These are phyloP conservation scores for Stipa capillata DNA, from an alignment of 176 grass and related monocot genomes.

Conservation along the genomic window DNA sequence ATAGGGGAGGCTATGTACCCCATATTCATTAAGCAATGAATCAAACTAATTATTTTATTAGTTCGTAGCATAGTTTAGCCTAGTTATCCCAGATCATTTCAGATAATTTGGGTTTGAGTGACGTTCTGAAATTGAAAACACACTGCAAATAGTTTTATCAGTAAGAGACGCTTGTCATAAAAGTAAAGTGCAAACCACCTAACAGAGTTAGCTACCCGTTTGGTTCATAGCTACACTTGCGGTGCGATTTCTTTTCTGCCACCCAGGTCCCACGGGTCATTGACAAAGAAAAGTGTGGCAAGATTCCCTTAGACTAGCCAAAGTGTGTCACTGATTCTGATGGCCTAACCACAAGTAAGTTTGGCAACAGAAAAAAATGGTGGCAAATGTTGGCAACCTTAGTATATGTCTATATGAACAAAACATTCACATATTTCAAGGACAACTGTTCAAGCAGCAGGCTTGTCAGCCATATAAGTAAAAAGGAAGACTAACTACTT, in stretches of 20 bases:
- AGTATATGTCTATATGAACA: background rate
- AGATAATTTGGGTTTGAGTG: background rate
- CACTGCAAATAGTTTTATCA: background rate
- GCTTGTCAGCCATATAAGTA: background rate
- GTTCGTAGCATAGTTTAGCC: no score
- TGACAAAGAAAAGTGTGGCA: background rate
- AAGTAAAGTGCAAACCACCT: background rate
- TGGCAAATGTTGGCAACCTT: background rate
- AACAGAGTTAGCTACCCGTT: no score
- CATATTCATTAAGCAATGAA: no score
- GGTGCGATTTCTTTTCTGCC: no score
- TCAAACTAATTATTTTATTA: no score
- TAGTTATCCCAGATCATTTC: no score
- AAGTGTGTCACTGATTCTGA: background rate
- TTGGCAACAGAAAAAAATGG: background rate
- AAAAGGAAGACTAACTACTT: background rate
- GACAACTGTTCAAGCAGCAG: background rate
- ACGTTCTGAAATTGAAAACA: background rate
- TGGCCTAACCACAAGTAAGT: no score
- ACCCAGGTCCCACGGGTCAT: no score
- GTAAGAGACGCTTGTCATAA: background rate
- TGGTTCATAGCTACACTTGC: no score
- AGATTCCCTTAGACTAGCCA: background rate
- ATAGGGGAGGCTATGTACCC: no score
- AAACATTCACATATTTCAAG: background rate